Conservation (phyloP, 1,284 basidiomycete genomes). For the Albatrellus sp. region DNA sequence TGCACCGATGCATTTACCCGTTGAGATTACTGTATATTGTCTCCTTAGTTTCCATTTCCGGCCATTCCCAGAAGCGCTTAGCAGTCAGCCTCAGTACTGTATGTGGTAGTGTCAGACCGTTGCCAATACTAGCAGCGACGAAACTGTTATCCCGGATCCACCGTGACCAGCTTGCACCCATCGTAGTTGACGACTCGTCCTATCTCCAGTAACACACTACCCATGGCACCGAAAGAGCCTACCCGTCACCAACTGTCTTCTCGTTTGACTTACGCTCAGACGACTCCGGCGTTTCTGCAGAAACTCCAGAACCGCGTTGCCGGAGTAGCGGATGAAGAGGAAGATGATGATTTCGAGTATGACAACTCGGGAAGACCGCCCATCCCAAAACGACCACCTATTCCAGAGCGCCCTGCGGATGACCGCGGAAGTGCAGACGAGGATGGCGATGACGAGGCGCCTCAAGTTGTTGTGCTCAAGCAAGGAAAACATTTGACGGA, state of each 20-base stretch:
- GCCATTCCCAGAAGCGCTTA: too few relatives aligned
- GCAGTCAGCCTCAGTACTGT: too few relatives aligned
- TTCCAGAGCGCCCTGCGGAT: conserved; percentile 56
- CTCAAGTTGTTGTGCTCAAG: conserved; percentile 76
- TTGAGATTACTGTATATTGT: too few relatives aligned
- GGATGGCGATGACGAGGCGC: conserved; percentile 68
- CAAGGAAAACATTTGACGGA: conserved; percentile 74
- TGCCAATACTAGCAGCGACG: too few relatives aligned
- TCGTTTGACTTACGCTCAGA: conserved; percentile 40
- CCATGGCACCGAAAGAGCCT: conserved; percentile 52
- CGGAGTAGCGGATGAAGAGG: conserved; percentile 27
- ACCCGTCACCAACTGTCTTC: conserved; percentile 56
- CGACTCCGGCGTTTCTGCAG: conserved; percentile 45
- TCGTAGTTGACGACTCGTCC: too few relatives aligned
- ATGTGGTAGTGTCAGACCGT: too few relatives aligned
- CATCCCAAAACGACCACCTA: conserved; percentile 58
- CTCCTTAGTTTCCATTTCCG: too few relatives aligned
- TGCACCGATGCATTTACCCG: too few relatives aligned
- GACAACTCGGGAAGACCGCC: conserved; percentile 57
- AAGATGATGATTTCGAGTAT: conserved; percentile 15
- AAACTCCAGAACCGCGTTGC: conserved; percentile 46
- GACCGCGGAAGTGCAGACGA: conserved; percentile 68
- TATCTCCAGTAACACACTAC: background rate
- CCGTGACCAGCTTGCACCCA: too few relatives aligned
- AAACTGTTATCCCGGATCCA: too few relatives aligned